phyloP scores from a whole-genome alignment of 129 eudicot species.

The Daucus carota region DH1_v3.0 NC_030383.2:49283501-49284000 shows the following conservation, averaged over 20 bases:
- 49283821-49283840: neutral
- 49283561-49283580: neutral
- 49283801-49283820: neutral
- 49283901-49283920: neutral
- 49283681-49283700: neutral
- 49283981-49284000: neutral
- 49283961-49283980: neutral
- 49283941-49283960: neutral
- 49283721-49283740: neutral
- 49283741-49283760: neutral
- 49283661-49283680: neutral
- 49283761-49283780: neutral
- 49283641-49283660: no score
- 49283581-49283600: neutral
- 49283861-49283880: neutral
- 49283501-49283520: neutral
- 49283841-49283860: neutral
- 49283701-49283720: no score
- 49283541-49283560: neutral
- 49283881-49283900: neutral
- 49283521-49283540: neutral
- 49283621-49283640: no score
- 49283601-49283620: no score
- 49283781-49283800: neutral
- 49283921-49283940: neutral